phyloP scores from a whole-genome alignment of 495 filamentous ascomycete genomes.

The Pyrenula massariospora region DNA sequence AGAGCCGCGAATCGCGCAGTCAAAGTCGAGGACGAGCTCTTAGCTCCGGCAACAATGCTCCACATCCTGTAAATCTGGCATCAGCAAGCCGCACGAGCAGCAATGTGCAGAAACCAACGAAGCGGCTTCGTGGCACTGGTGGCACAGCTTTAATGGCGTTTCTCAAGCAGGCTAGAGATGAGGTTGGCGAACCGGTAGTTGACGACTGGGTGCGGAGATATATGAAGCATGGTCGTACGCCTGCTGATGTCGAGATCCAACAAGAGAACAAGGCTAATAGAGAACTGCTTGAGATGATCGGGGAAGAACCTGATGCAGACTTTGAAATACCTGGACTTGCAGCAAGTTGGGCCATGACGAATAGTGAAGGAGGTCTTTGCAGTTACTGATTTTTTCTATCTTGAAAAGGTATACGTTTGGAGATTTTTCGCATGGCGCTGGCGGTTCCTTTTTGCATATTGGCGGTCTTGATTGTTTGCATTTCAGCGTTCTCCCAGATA shows the following conservation, averaged over 20 bases:
- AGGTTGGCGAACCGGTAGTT: slow-evolving; percentile 86
- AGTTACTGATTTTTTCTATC: slow-evolving; percentile 34
- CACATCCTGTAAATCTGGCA: slow-evolving; percentile 48
- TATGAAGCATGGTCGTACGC: slow-evolving; percentile 46
- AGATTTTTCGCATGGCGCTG: not conserved
- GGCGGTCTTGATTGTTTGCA: not conserved
- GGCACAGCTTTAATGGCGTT: slow-evolving; percentile 90
- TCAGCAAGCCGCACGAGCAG: slow-evolving; percentile 38
- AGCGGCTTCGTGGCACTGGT: slow-evolving; percentile 77
- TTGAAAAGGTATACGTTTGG: not conserved
- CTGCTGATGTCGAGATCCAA: slow-evolving; percentile 14
- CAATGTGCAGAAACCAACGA: slow-evolving; percentile 26
- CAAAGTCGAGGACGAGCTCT: slow-evolving; percentile 27
- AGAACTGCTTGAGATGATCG: slow-evolving; percentile 49
- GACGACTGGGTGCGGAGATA: slow-evolving; percentile 70
- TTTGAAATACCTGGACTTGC: slow-evolving; percentile 68
- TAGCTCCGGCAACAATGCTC: slow-evolving; percentile 19
- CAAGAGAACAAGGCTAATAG: not conserved
- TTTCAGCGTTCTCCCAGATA: not conserved
- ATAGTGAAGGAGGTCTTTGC: slow-evolving; percentile 67
- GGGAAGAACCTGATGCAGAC: slow-evolving; percentile 47
- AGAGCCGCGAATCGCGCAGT: slow-evolving; percentile 24
- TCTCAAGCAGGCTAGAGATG: slow-evolving; percentile 87
- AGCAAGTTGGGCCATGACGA: slow-evolving; percentile 75
- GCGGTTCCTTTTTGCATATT: not conserved